These are phyloP conservation scores for Exophiala calicioides DNA, from an alignment of 2,329 filamentous ascomycete genomes.

Conservation along the genomic window DNA sequence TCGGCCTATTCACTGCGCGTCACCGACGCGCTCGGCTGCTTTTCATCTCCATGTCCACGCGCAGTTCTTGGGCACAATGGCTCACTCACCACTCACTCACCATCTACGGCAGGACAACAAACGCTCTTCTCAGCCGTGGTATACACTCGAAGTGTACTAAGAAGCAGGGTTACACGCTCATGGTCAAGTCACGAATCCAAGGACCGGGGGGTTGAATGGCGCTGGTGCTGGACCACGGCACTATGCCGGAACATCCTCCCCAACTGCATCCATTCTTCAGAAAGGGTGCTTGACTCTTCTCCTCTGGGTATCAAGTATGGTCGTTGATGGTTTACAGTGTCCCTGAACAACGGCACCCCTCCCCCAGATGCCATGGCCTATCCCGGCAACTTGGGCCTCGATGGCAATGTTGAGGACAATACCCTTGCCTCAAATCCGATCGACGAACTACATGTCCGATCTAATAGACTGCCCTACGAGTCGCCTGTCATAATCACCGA, in stretches of 20 bases:
- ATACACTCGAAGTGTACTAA: too few species aligned
- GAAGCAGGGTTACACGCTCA: too few species aligned
- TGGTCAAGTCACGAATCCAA: background rate
- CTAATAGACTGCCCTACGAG: too few species aligned
- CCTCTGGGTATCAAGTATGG: background rate
- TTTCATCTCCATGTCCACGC: slow-evolving; percentile 1
- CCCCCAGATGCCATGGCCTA: background rate
- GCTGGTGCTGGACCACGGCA: slow-evolving; percentile 19
- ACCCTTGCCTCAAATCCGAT: background rate
- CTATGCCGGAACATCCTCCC: slow-evolving; percentile 6
- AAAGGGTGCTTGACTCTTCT: slow-evolving; percentile 37
- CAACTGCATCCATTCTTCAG: slow-evolving; percentile 28
- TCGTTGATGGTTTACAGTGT: slow-evolving; percentile 5
- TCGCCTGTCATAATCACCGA: background rate
- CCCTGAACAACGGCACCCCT: slow-evolving; percentile 1
- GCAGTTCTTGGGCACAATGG: background rate
- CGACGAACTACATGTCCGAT: background rate
- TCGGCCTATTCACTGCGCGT: too few species aligned
- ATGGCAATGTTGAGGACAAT: slow-evolving; percentile 9
- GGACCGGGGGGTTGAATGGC: slow-evolving; percentile 19
- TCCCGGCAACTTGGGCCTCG: background rate
- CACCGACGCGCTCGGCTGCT: too few species aligned
- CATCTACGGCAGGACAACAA: too few species aligned
- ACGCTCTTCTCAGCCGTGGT: too few species aligned
- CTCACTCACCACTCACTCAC: background rate